Evolutionary conservation across 257 asterid genomes (phyloP).

Genomic region (Avicennia marina): DNA sequence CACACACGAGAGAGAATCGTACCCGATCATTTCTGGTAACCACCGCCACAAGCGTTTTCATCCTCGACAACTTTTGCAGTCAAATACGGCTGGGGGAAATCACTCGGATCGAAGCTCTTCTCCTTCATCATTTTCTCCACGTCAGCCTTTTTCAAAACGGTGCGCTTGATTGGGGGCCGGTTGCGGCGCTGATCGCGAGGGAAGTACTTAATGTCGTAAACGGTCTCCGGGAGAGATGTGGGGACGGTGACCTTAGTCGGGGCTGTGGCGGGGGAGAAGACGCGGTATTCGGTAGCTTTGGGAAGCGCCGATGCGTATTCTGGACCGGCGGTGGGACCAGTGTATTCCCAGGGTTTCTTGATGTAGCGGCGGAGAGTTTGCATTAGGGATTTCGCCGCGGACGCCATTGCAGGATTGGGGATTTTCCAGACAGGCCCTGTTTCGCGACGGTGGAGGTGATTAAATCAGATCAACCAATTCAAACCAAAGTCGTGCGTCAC

Average conservation of each 20-base stretch:
- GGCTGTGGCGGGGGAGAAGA: conserved; percentile 72
- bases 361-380: conserved; percentile 67
- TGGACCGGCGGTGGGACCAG: conserved; percentile 68
- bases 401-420: conserved; percentile 50
- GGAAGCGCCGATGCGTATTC: conserved; percentile 54
- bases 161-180: conserved; percentile 72
- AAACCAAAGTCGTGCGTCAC: neutral
- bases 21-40: conserved; percentile 21
- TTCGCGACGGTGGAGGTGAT: neutral
- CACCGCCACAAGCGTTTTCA: conserved; percentile 62
- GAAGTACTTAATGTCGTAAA: conserved; percentile 88
- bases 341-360: conserved; percentile 81
- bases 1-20: neutral
- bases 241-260: conserved; percentile 66
- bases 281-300: conserved; percentile 80
- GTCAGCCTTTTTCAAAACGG: conserved; percentile 71
- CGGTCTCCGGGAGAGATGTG: conserved; percentile 72
- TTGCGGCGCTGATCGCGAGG: conserved; percentile 91
- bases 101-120: conserved; percentile 48
- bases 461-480: no score
- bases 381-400: conserved; percentile 62
- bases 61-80: conserved; percentile 58
- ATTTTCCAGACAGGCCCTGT: conserved; percentile 4
- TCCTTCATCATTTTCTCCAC: conserved; percentile 75
- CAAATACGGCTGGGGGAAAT: conserved; percentile 75